A percentile compares a stretch with the other conserved stretches of the same genome.
Evolutionary conservation across 805 yeast species (phyloP).

Genomic region (Debaryomyces maramus): DNA sequence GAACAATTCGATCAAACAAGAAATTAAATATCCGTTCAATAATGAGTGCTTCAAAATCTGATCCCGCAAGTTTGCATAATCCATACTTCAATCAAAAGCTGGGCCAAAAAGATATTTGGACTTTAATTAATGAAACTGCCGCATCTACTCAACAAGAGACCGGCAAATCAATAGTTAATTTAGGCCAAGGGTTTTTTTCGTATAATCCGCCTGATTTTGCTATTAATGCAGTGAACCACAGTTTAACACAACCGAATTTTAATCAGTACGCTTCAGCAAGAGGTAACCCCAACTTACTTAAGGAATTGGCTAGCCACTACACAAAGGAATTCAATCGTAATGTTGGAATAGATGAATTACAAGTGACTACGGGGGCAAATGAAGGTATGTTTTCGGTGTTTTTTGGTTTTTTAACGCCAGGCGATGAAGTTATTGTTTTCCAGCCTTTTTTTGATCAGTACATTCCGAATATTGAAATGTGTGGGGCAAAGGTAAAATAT

Average conservation of each 20-base stretch:
- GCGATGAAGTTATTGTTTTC: constrained; percentile 94
- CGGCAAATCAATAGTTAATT: constrained; percentile 79
- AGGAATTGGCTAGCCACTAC: constrained; percentile 71
- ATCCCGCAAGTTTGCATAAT: constrained; percentile 41
- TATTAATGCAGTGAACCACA: constrained; percentile 72
- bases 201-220: constrained; percentile 96
- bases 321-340: constrained; percentile 61
- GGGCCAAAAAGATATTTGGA: constrained; percentile 89
- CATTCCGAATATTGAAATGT: constrained; percentile 87
- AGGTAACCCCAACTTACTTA: constrained; percentile 76
- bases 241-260: constrained; percentile 68
- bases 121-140: constrained; percentile 92
- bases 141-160: constrained; percentile 69
- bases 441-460: constrained; percentile 98
- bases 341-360: constrained; percentile 60
- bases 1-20: neutral
- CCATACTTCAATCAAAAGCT: constrained; percentile 61
- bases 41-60: constrained; percentile 5
- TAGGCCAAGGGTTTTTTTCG: constrained; percentile 97
- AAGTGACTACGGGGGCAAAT: constrained; percentile 94
- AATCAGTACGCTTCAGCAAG: constrained; percentile 93
- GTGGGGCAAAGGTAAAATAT: constrained; percentile 89
- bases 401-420: constrained; percentile 79
- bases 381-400: constrained; percentile 88
- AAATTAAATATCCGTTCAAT: neutral